Base-by-base conservation (phyloP, 139 green algal genomes). In the Micractinium sp. region DNA sequence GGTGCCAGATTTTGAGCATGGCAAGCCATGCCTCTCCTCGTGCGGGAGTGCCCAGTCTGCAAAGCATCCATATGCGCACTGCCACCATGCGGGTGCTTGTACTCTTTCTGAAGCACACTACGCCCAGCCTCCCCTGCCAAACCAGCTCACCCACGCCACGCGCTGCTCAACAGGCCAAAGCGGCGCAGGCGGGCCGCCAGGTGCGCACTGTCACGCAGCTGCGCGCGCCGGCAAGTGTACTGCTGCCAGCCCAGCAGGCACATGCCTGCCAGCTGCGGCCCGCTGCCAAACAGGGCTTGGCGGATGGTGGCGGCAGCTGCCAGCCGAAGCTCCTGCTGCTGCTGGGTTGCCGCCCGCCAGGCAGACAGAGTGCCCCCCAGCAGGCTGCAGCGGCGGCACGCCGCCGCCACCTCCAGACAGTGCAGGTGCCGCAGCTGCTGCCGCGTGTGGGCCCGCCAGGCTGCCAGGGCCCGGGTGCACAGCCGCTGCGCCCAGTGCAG, bases 181-280 rank as follows among this genome's bases (percentile, higher is more conserved):
- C 60, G 60, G 36, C 61, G 76, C 76, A 85, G 35, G 18, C 86
- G 56, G 19, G 39, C n/a, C 2, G 86, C 86, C 56, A 85, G 56
- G 23, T 79, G 35, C 23, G 13, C 18, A 20, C n/a, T 29, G 12
- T 83, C 85, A 31, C 85, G 47, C 23, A 85, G 56, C 36, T 29
- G 53, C 41, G 77, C 29, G 18, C 29, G 27, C 2, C 76, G 33
- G 16, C n/a, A 27, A 0, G 71, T 41, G 18, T 67, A 22, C 74
- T 33, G 13, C 47, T 29, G 56, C 86, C 86, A 89, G 53, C 33
- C 31, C 27, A 33, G n/a, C 86, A 89, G 75, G 60, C 86, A 85
- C 73, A 89, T 77, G 31, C n/a, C 33, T 2, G 61, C 60, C 86
- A 89, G 60, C 76, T 31, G 33, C 7, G 39, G 19, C 5, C 25